Evolutionary conservation across 345 rosid species (phyloP).

Genomic region (Camelina neglecta): DNA sequence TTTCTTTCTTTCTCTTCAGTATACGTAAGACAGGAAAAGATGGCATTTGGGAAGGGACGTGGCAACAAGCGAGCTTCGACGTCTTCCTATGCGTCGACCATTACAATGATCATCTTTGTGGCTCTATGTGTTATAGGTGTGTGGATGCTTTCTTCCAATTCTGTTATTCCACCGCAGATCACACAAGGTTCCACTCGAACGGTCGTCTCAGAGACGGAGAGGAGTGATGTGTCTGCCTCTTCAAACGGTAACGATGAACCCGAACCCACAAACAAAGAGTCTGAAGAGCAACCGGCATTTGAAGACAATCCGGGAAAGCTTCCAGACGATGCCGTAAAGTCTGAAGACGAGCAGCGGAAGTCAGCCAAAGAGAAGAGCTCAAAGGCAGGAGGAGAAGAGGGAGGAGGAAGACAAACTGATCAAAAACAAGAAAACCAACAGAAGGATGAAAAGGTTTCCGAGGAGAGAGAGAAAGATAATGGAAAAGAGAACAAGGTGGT

Average conservation of each 20-base stretch:
- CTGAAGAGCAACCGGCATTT: conserved; percentile 47
- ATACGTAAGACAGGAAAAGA: conserved; percentile 26
- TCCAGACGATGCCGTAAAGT: conserved; percentile 79
- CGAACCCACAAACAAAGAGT: conserved; percentile 41
- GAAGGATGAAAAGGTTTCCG: conserved; percentile 27
- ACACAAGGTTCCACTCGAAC: conserved; percentile 46
- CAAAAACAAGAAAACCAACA: conserved; percentile 48
- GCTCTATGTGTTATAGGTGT: conserved; percentile 73
- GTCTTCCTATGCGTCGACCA: conserved; percentile 62
- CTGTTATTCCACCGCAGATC: conserved; percentile 51
- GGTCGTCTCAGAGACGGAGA: conserved; percentile 35
- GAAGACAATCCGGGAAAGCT: conserved; percentile 89
- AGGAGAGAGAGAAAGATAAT: conserved; percentile 24
- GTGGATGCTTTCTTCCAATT: conserved; percentile 76
- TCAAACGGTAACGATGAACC: conserved; percentile 24
- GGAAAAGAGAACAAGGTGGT: conserved; percentile 4
- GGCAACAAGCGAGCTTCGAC: conserved; percentile 55
- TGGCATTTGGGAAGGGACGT: conserved; percentile 69
- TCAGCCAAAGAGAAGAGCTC: conserved; percentile 44
- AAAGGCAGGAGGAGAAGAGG: conserved; percentile 46
- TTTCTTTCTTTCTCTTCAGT: conserved; percentile 21
- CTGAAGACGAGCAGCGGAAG: conserved; percentile 50
- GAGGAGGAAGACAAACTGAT: conserved; percentile 46
- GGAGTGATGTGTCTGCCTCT: conserved; percentile 36
- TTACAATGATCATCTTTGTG: conserved; percentile 68